Conservation (phyloP, 1,139 yeast genomes). For the Candida sanyaensis region DNA sequence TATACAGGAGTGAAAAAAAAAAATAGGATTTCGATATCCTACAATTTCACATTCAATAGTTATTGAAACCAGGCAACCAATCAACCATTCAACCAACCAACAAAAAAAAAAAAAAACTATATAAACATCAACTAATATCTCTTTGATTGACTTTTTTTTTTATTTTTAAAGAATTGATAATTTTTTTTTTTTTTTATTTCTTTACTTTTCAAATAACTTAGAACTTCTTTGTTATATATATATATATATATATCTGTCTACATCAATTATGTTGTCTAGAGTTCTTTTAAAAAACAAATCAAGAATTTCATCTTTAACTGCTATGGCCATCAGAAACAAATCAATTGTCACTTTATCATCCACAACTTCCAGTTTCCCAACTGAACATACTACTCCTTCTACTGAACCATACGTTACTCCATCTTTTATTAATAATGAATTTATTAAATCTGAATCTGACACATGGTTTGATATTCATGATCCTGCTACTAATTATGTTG, state of each 20-base stretch:
- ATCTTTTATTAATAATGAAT: constrained; percentile 58
- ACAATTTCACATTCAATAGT: constrained; percentile 1
- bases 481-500: constrained; percentile 72
- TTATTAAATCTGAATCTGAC: constrained; percentile 53
- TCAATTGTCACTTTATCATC: constrained; percentile 31
- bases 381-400: constrained; percentile 40
- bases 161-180: too few relatives aligned
- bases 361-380: constrained; percentile 43
- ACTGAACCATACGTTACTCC: constrained; percentile 55
- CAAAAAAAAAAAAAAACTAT: neutral
- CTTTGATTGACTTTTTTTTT: neutral
- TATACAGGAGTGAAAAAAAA: neutral
- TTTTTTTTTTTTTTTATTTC: neutral
- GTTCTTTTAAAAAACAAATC: constrained; percentile 8
- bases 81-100: too few relatives aligned
- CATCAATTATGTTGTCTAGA: constrained; percentile 14
- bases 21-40: constrained; percentile 5
- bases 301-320: constrained; percentile 1
- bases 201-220: neutral
- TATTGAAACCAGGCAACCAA: neutral
- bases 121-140: neutral
- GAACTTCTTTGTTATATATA: too few relatives aligned
- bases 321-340: constrained; percentile 18
- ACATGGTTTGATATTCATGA: constrained; percentile 76
- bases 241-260: neutral